Evolutionary conservation across 2,329 filamentous ascomycete species (phyloP).

Genomic region (Zelopaecilomyces penicillatus): DNA sequence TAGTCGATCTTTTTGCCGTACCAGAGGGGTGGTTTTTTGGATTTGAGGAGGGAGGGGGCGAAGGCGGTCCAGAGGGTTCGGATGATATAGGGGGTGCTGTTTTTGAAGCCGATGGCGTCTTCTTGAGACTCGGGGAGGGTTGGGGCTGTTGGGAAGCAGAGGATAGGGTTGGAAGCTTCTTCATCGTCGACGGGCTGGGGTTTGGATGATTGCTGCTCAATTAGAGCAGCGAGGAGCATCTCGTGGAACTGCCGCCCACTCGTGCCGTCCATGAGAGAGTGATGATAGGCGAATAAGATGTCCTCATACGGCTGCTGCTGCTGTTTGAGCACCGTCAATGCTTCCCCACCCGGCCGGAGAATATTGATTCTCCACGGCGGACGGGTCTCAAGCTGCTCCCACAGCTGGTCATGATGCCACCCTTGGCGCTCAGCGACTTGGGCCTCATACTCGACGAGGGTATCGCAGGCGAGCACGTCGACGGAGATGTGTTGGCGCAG

Average conservation of each 20-base stretch:
- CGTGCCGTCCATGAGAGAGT: slow-evolving; percentile 44
- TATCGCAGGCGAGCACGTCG: slow-evolving; percentile 13
- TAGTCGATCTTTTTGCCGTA: slow-evolving; percentile 27
- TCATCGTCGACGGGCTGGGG: not conserved
- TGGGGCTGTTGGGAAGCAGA: slow-evolving; percentile 23
- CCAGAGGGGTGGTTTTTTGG: slow-evolving; percentile 26
- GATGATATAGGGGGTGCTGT: slow-evolving; percentile 33
- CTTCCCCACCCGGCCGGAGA: slow-evolving; percentile 14
- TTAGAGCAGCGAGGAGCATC: slow-evolving; percentile 35
- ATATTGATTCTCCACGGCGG: slow-evolving; percentile 42
- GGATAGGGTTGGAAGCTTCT: slow-evolving; percentile 10
- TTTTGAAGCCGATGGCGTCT: slow-evolving; percentile 29
- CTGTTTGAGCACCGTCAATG: slow-evolving; percentile 8
- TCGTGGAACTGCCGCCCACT: slow-evolving; percentile 42
- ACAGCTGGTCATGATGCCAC: slow-evolving; percentile 32
- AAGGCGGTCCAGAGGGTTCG: slow-evolving; percentile 31
- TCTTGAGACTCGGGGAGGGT: slow-evolving; percentile 33
- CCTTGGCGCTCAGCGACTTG: slow-evolving; percentile 26
- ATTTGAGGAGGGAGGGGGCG: slow-evolving; percentile 30
- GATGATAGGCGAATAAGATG: slow-evolving; percentile 42
- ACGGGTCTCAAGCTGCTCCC: slow-evolving; percentile 27
- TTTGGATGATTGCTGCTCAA: slow-evolving; percentile 9
- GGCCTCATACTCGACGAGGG: slow-evolving; percentile 20
- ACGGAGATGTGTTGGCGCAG: slow-evolving; percentile 35
- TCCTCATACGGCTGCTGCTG: slow-evolving; percentile 17